Percentiles rank a stretch among this genome's conserved stretches.
phyloP scores from a whole-genome alignment of 2,329 filamentous ascomycete genomes.

The Penicillium paneum region DNA sequence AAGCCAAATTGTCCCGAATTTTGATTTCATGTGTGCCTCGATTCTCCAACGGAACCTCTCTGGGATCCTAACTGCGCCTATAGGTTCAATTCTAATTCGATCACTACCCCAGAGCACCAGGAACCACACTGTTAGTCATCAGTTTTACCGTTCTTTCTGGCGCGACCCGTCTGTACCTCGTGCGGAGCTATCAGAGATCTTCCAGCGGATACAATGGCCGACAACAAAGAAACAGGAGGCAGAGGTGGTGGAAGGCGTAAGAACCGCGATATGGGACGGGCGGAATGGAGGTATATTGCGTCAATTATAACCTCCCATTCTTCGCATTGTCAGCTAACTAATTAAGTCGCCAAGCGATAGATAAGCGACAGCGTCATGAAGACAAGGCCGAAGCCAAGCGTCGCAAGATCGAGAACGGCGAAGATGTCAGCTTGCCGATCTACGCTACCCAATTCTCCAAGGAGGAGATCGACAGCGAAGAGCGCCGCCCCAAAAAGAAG shows the following conservation, averaged over 20 bases:
- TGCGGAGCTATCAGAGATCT: conserved; percentile 18
- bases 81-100: not conserved
- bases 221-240: conserved; percentile 33
- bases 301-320: not conserved
- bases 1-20: conserved; percentile 11
- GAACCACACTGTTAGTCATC: not conserved
- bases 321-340: conserved; percentile 44
- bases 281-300: conserved; percentile 59
- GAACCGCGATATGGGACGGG: conserved; percentile 65
- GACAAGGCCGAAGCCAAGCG: conserved; percentile 55
- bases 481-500: conserved; percentile 88
- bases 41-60: conserved; percentile 18
- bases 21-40: conserved; percentile 14
- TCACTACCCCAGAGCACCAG: not conserved
- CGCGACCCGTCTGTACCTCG: conserved; percentile 5
- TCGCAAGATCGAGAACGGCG: conserved; percentile 50
- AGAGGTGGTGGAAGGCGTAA: conserved; percentile 49
- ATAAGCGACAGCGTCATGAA: conserved; percentile 52
- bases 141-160: not conserved
- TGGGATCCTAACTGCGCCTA: conserved; percentile 5
- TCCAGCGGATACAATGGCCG: conserved; percentile 31
- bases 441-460: conserved; percentile 61
- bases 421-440: conserved; percentile 44
- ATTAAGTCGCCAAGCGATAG: conserved; percentile 51
- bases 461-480: conserved; percentile 84